These are phyloP conservation scores for Rhizopus sp. DNA, from an alignment of 371 early-diverging fungal genomes.

Conservation along the genomic window DNA sequence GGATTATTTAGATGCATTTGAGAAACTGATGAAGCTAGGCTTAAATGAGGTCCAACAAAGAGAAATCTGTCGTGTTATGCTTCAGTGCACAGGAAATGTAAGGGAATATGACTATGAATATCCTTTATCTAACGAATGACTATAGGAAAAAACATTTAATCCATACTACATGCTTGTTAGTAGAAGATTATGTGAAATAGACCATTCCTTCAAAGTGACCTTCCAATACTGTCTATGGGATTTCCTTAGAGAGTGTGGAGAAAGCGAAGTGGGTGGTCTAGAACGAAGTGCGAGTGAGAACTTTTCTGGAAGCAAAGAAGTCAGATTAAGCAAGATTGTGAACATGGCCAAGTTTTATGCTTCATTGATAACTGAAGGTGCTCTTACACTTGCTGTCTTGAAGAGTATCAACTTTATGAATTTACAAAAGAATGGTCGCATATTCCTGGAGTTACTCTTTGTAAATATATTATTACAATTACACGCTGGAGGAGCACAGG, in stretches of 20 bases:
- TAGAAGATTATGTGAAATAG: slow-evolving; percentile 70
- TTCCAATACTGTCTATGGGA: slow-evolving; percentile 97
- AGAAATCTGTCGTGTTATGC: slow-evolving; percentile 90
- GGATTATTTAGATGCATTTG: slow-evolving; percentile 94
- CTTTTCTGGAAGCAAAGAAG: slow-evolving; percentile 23
- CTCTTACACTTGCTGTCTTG: slow-evolving; percentile 65
- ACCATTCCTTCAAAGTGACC: slow-evolving; percentile 87
- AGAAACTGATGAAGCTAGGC: slow-evolving; percentile 78
- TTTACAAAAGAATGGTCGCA: slow-evolving; percentile 56
- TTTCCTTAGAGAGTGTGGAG: slow-evolving; percentile 78
- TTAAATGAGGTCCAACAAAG: slow-evolving; percentile 91
- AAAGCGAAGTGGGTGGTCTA: slow-evolving; percentile 76
- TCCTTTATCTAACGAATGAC: not conserved
- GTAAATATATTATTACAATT: slow-evolving; percentile 45
- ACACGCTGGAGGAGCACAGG: slow-evolving; percentile 48
- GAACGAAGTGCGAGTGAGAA: slow-evolving; percentile 49
- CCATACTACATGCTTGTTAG: slow-evolving; percentile 93
- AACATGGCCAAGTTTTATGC: slow-evolving; percentile 80
- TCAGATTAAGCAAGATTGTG: slow-evolving; percentile 67
- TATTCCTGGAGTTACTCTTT: slow-evolving; percentile 74
- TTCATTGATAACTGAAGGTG: slow-evolving; percentile 59
- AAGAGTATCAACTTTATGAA: slow-evolving; percentile 79
- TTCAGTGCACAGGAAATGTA: slow-evolving; percentile 89
- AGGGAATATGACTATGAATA: slow-evolving; percentile 9
- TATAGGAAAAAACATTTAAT: slow-evolving; percentile 85